Conservation (phyloP, 176 grass and related monocot species). For the Elymus sibiricus region DNA sequence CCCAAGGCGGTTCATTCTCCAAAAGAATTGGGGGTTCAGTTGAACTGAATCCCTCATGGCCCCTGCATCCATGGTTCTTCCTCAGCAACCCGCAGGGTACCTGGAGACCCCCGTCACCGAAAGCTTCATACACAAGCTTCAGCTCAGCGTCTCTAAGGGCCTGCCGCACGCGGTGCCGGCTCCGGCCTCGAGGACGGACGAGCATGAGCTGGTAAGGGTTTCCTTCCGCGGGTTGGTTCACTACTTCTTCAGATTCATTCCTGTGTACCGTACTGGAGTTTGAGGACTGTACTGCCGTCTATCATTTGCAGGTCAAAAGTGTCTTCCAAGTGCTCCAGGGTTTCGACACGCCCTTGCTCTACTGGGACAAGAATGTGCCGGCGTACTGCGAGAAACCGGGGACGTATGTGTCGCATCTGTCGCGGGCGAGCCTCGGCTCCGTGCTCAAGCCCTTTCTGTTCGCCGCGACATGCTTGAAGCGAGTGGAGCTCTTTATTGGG, state of each 20-base stretch:
- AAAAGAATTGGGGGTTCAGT: neutral
- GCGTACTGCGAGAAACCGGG: slow-evolving; percentile 51
- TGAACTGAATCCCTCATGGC: neutral
- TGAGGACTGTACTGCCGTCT: neutral
- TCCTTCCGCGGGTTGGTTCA: neutral
- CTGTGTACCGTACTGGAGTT: neutral
- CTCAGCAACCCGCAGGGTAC: neutral
- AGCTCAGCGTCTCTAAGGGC: slow-evolving; percentile 64
- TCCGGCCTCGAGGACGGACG: slow-evolving; percentile 46
- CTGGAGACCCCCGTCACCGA: slow-evolving; percentile 25
- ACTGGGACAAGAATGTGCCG: slow-evolving; percentile 45
- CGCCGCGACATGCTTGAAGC: slow-evolving; percentile 72
- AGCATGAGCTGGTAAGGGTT: slow-evolving; percentile 65
- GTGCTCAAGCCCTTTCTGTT: slow-evolving; percentile 62
- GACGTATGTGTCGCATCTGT: slow-evolving; percentile 54
- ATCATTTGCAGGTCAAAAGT: slow-evolving; percentile 49
- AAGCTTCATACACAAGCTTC: slow-evolving; percentile 75
- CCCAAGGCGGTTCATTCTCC: too few species aligned
- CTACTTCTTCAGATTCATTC: neutral
- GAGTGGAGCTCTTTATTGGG: slow-evolving; percentile 66
- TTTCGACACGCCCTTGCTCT: slow-evolving; percentile 52
- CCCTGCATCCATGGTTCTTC: slow-evolving; percentile 26
- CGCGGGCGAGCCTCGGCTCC: slow-evolving; percentile 48
- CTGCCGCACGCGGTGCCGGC: slow-evolving; percentile 64
- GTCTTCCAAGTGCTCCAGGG: slow-evolving; percentile 84